Evolutionary conservation across 2,329 filamentous ascomycete species (phyloP).

Genomic region (Teratosphaeria gauchensis): DNA sequence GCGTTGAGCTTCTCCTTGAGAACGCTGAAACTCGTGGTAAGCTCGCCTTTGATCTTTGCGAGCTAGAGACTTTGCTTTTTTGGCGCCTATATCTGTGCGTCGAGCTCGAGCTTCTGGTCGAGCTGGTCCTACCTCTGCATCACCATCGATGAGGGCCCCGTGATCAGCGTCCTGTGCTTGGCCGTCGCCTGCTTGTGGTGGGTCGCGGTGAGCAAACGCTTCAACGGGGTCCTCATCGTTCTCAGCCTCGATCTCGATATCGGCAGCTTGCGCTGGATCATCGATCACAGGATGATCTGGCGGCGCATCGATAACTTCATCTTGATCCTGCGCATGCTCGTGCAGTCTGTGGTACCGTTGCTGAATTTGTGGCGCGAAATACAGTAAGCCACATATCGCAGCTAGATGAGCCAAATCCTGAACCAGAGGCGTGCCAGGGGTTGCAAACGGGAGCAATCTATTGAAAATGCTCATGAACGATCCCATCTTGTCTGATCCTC

Average conservation of each 20-base stretch:
- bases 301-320: neutral
- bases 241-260: neutral
- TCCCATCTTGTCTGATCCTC: conserved; percentile 12
- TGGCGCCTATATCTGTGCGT: conserved; percentile 33
- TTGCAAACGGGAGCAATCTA: conserved; percentile 39
- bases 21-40: conserved; percentile 42
- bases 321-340: neutral
- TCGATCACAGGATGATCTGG: neutral
- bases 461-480: conserved; percentile 26
- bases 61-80: conserved; percentile 41
- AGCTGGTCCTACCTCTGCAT: conserved; percentile 26
- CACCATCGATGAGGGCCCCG: conserved; percentile 1
- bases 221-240: neutral
- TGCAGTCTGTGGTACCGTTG: conserved; percentile 16
- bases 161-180: conserved; percentile 2
- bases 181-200: neutral
- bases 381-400: conserved; percentile 35
- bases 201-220: neutral
- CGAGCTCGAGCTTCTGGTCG: conserved; percentile 8
- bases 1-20: conserved; percentile 38
- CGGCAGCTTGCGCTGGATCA: neutral
- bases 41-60: conserved; percentile 33
- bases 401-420: conserved; percentile 39
- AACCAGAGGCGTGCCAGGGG: conserved; percentile 34
- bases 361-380: conserved; percentile 39